Evolutionary conservation across 345 rosid species (phyloP).

Genomic region (Corymbia maculata): DNA sequence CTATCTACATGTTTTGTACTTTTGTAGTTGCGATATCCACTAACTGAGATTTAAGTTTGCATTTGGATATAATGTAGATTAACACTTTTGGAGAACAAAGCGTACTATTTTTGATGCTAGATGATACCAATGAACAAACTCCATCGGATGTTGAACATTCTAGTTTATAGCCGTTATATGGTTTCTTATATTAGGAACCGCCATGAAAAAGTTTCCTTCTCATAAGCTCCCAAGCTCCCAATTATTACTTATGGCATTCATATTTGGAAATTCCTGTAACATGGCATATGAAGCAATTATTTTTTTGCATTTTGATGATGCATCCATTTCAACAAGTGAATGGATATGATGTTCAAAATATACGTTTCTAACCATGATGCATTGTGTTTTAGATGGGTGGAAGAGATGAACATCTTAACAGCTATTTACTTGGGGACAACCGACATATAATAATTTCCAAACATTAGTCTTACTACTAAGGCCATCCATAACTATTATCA

Average conservation of each 20-base stretch:
- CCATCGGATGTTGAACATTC: slow-evolving; percentile 14
- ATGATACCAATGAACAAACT: slow-evolving; percentile 28
- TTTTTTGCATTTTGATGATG: slow-evolving; percentile 27
- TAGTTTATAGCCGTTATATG: slow-evolving; percentile 21
- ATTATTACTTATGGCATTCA: slow-evolving; percentile 13
- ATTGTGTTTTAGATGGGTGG: slow-evolving; percentile 17
- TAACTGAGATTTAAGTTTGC: neutral
- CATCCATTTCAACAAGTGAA: slow-evolving; percentile 19
- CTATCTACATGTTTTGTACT: too few species aligned
- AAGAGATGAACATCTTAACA: slow-evolving; percentile 29
- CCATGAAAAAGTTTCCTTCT: slow-evolving; percentile 11
- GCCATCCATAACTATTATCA: slow-evolving; percentile 23
- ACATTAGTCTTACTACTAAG: slow-evolving; percentile 22
- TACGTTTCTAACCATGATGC: too few species aligned
- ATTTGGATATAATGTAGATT: slow-evolving; percentile 2
- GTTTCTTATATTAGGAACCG: slow-evolving; percentile 18
- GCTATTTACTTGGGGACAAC: slow-evolving; percentile 26
- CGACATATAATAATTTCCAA: slow-evolving; percentile 15
- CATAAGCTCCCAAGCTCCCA: slow-evolving; percentile 28
- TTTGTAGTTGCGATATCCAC: neutral
- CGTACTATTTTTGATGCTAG: slow-evolving; percentile 8
- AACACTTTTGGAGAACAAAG: slow-evolving; percentile 31
- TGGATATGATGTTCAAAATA: neutral
- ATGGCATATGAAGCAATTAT: slow-evolving; percentile 21
- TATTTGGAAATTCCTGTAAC: slow-evolving; percentile 32